Evolutionary conservation across 192 early-diverging fungal species (phyloP), one percentile per base, ranked within the genome.

Genomic region (Rhizophagus prolifer): DNA sequence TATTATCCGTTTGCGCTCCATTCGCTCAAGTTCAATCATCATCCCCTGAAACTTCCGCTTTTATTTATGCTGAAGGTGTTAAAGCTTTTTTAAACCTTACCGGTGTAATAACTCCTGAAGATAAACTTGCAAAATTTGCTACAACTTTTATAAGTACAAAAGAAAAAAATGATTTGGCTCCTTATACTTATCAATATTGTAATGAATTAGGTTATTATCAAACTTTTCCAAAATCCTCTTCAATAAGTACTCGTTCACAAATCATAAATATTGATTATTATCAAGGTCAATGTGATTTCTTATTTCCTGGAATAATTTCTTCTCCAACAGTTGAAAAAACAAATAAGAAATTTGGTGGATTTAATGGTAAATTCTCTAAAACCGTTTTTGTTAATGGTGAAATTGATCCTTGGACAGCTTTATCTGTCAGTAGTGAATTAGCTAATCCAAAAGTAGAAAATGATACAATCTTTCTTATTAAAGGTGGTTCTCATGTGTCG

Each of bases 181-280:
- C 74, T 16, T 76, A n/a, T 19, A 25, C 44, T 9, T 76, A 34
- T 58, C 74, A 76, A 36, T 76, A 54, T 26, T 76, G 74, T 30
- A 66, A 14, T 50, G 36, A 76, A 44, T 76, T 50, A 46, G 74
- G 74, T 12, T 76, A 26, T 64, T 76, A 64, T 46, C 74, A 76
- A 65, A 76, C 38, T 4, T 36, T 61, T 5, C 74, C 74, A 26
- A 13, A 76, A 76, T 44, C 46, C 6, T 61, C 74, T 30, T 21
- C 12, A 21, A 10, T 62, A 38, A 16, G 44, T 25, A 23, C 63
- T 31, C 74, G 74, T 23, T 76, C 74, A 30, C 8, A 50, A 46
- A 38, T 66, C 6, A 28, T 76, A 16, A 6, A 76, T 47, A 44
- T 19, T 7, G 30, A 12, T 19, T 76, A 65, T 47, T 76, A 66